These are phyloP conservation scores for Pseudonitzschia multiseries DNA, from an alignment of 108 stramenopile genomes.

Conservation along the genomic window DNA sequence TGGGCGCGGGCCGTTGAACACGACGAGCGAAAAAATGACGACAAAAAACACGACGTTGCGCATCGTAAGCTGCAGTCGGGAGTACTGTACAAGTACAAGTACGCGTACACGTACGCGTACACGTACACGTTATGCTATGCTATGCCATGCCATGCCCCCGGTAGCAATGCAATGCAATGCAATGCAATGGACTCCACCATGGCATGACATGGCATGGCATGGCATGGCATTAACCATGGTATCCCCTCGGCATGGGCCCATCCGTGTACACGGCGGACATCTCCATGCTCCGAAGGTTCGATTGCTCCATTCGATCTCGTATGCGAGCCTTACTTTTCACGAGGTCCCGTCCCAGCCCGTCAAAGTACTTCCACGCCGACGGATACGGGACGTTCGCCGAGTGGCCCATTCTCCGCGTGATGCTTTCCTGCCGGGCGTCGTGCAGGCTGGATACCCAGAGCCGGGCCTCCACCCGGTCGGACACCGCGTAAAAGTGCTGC, in stretches of 20 bases:
- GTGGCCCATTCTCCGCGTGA: conserved; percentile 79
- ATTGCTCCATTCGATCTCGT: conserved; percentile 42
- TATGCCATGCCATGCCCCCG: no score
- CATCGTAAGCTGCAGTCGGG: no score
- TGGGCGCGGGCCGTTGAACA: not conserved
- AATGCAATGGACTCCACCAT: no score
- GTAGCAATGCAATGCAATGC: no score
- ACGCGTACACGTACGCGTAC: no score
- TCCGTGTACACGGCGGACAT: conserved; percentile 54
- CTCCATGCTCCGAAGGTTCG: conserved; percentile 56
- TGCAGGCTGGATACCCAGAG: conserved; percentile 65
- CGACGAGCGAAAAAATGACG: no score
- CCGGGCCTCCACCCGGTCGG: conserved; percentile 54
- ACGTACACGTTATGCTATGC: no score
- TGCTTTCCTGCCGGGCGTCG: conserved; percentile 61
- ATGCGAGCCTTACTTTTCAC: conserved; percentile 59
- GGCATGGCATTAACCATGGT: conserved; percentile 39
- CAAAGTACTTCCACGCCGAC: conserved; percentile 56
- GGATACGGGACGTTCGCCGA: conserved; percentile 66
- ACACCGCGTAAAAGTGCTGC: conserved; percentile 68
- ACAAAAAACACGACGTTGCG: no score
- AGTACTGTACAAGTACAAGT: no score
- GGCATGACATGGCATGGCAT: no score
- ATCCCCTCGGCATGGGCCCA: conserved; percentile 45
- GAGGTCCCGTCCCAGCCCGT: conserved; percentile 54